Evolutionary conservation across 352 stramenopile species (phyloP), one percentile per base, ranked within the genome.

Genomic region (Globisporangium echinulatum): DNA sequence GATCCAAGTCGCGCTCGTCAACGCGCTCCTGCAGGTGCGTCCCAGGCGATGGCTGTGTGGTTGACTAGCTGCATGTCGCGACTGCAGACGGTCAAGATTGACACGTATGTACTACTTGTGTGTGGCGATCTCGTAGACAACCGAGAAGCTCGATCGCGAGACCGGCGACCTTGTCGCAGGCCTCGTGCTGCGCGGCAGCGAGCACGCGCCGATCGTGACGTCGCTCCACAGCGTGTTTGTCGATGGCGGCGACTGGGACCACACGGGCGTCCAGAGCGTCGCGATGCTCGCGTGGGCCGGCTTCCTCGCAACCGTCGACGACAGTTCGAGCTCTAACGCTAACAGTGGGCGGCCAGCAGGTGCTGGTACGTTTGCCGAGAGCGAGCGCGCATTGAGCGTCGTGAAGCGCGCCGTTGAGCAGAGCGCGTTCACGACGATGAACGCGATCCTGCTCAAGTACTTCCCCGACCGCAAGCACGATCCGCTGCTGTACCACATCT

Each of bases 381-480:
- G 74, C 10, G 84, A 91, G 40, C 59, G 66, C 33, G 68, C 63
- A 9, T 59, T 73, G 33, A 49, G 57, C 9, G 79, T 89, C n/a
- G 79, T 90, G 19, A 90, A 90, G 63, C 79, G 86, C 33, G 77
- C 83, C 25, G 67, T 92, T 38, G 74, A 90, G 56, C 66, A 77
- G 43, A 75, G 74, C 9, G 83, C 75, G 36, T 92, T 92, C 62
- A 77, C 81, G 49, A 84, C 79, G 5, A 65, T 91, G 54, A 70
- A 85, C 5, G 79, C 88, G 33, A 72, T 92, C 40, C 66, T 82
- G 40, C 75, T 91, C 36, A 89, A 91, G 71, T 90, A 90, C 57
- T 62, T 88, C 17, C 79, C 83, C 0, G 81, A 92, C 50, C 71
- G 71, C 46, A 87, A 90, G 70, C 79, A 83, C 42, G 81, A 92